A percentile compares a stretch with the other conserved stretches of the same genome.
Conservation (phyloP, 2,329 filamentous ascomycete species). For the Trichoderma sp. region DNA sequence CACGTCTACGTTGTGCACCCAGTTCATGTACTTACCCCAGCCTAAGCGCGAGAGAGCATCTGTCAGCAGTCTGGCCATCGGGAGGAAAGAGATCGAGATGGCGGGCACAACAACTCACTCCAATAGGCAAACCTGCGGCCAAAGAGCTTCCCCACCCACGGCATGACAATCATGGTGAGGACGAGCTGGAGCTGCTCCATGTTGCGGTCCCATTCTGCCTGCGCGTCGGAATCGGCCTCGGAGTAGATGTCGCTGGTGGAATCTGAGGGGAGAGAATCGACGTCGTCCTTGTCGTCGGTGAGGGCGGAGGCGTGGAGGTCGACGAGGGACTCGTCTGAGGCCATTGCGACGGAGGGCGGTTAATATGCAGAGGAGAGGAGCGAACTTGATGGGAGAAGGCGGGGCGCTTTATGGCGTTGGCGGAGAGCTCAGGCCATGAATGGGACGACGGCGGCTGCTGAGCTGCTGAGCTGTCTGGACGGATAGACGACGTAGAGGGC, state of each 20-base stretch:
- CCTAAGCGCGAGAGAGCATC: slow-evolving; percentile 47
- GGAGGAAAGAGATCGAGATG: neutral
- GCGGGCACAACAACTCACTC: slow-evolving; percentile 59
- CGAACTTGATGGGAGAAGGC: neutral
- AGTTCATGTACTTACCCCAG: slow-evolving; percentile 92
- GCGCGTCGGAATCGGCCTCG: slow-evolving; percentile 74
- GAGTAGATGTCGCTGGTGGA: slow-evolving; percentile 55
- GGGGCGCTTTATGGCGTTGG: neutral
- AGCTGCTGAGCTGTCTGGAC: neutral
- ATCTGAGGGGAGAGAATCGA: slow-evolving; percentile 63
- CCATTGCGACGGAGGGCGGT: slow-evolving; percentile 25
- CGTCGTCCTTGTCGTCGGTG: slow-evolving; percentile 50
- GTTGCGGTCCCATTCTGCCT: slow-evolving; percentile 91
- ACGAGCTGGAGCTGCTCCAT: slow-evolving; percentile 91
- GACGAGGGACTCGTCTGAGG: slow-evolving; percentile 46
- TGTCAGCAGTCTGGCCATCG: neutral
- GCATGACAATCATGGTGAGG: slow-evolving; percentile 89
- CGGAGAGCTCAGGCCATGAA: slow-evolving; percentile 1
- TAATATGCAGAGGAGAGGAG: neutral
- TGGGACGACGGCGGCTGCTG: neutral
- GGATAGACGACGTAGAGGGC: neutral
- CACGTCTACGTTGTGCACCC: slow-evolving; percentile 80
- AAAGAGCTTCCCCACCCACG: slow-evolving; percentile 91
- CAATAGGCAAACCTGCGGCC: slow-evolving; percentile 94
- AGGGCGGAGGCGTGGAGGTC: slow-evolving; percentile 47